phyloP scores from a whole-genome alignment of 2,329 filamentous ascomycete species.

The Alternaria hordeiaustralica region DNA sequence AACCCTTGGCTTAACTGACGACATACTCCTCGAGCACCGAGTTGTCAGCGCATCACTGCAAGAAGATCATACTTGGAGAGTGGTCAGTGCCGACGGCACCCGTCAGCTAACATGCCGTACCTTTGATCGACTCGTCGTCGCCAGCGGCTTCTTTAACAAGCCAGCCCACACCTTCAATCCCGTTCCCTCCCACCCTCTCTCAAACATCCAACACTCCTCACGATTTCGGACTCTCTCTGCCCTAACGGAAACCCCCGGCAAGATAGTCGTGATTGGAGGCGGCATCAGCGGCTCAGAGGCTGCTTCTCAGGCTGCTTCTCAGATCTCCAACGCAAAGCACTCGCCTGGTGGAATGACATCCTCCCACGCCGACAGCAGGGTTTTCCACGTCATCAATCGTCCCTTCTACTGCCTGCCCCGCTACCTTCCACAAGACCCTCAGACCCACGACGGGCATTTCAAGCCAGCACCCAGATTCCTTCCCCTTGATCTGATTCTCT shows the following conservation, averaged over 20 bases:
- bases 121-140: conserved; percentile 76
- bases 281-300: conserved; percentile 85
- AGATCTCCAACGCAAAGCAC: conserved; percentile 69
- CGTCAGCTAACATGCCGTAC: conserved; percentile 15
- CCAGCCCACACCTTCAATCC: conserved; percentile 20
- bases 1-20: conserved; percentile 60
- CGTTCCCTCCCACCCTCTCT: not conserved
- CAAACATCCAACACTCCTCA: conserved; percentile 38
- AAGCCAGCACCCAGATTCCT: conserved; percentile 65
- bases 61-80: conserved; percentile 27
- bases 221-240: conserved; percentile 31
- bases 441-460: conserved; percentile 31
- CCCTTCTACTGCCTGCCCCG: conserved; percentile 76
- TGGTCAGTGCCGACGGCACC: conserved; percentile 20
- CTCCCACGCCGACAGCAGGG: conserved; percentile 53
- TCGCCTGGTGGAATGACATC: conserved; percentile 51
- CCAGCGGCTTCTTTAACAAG: conserved; percentile 75
- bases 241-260: conserved; percentile 51
- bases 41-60: conserved; percentile 36
- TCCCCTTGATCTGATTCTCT: conserved; percentile 74
- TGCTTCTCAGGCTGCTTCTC: conserved; percentile 72
- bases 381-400: conserved; percentile 73
- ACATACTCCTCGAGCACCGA: conserved; percentile 59
- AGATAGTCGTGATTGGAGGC: conserved; percentile 76
- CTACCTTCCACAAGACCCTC: conserved; percentile 48